Conservation (phyloP, 805 yeast species). For the Candida alai region DNA sequence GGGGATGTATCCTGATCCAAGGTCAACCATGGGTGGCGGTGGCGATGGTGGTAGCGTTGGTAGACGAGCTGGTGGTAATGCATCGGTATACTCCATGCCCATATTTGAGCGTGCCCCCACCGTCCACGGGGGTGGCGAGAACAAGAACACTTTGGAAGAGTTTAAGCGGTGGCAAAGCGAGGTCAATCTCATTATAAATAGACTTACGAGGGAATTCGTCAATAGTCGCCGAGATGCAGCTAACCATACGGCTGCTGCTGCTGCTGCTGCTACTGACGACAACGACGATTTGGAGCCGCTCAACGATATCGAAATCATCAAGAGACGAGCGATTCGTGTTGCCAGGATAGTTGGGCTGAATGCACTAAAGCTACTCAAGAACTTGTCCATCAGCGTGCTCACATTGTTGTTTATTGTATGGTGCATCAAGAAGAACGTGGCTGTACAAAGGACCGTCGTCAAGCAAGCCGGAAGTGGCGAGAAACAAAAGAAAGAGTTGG, state of each 20-base stretch:
- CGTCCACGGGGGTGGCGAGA: conserved; percentile 2
- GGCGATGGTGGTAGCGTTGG: too few relatives aligned
- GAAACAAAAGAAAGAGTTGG: conserved; percentile 31
- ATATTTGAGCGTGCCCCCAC: conserved; percentile 3
- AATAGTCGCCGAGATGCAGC: conserved; percentile 13
- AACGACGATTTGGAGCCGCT: conserved; percentile 15
- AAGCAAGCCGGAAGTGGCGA: conserved; percentile 20
- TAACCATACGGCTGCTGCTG: too few relatives aligned
- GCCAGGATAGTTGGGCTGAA: conserved; percentile 26
- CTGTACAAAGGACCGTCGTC: conserved; percentile 37
- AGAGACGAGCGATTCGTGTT: conserved; percentile 19
- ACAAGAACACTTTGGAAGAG: conserved; percentile 25
- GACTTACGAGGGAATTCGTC: conserved; percentile 39
- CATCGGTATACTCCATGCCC: conserved; percentile 19
- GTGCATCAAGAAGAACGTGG: conserved; percentile 39
- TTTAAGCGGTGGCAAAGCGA: conserved; percentile 53
- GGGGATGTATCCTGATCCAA: background rate
- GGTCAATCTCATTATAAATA: conserved; percentile 43
- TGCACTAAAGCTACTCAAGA: conserved; percentile 26
- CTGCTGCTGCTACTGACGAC: background rate
- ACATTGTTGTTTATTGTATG: conserved; percentile 38
- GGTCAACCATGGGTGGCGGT: conserved; percentile 6
- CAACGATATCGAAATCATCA: conserved; percentile 18
- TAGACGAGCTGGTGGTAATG: conserved; percentile 10
- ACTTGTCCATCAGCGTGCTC: conserved; percentile 31